Conservation (phyloP, 1,284 basidiomycete genomes). For the Cutaneotrichosporon arboriforme region DNA sequence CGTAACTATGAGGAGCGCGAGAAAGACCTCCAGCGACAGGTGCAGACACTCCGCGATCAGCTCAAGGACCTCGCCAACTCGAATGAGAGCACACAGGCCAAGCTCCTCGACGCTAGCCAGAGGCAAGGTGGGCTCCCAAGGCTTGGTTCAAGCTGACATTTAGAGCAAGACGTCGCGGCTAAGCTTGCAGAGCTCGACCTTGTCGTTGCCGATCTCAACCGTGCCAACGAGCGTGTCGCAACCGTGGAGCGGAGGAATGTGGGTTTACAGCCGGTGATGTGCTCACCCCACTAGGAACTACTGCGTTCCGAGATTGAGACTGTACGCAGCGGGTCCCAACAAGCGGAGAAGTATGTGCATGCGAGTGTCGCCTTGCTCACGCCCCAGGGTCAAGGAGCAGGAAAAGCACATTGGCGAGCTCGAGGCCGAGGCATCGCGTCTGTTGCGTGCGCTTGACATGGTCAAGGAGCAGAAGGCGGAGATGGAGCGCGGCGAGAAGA, state of each 20-base stretch:
- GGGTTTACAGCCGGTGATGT: slow-evolving; percentile 23
- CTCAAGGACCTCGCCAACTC: slow-evolving; percentile 81
- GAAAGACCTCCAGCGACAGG: slow-evolving; percentile 80
- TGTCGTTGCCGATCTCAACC: slow-evolving; percentile 83
- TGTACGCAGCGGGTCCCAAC: slow-evolving; percentile 71
- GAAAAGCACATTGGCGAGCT: slow-evolving; percentile 66
- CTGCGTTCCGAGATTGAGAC: slow-evolving; percentile 88
- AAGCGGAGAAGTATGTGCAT: slow-evolving; percentile 61
- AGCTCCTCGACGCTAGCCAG: slow-evolving; percentile 78
- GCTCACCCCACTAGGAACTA: slow-evolving; percentile 61
- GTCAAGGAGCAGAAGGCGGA: slow-evolving; percentile 61
- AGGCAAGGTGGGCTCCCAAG: slow-evolving; percentile 62
- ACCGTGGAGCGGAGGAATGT: slow-evolving; percentile 90
- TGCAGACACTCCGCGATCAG: slow-evolving; percentile 77
- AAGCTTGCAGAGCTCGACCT: slow-evolving; percentile 87
- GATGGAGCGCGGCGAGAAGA: slow-evolving; percentile 52
- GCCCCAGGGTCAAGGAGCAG: slow-evolving; percentile 60
- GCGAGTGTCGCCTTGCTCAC: neutral
- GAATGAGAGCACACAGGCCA: slow-evolving; percentile 86
- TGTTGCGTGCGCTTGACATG: slow-evolving; percentile 62
- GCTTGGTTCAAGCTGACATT: slow-evolving; percentile 8
- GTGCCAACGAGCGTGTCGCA: slow-evolving; percentile 85
- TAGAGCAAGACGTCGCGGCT: slow-evolving; percentile 82
- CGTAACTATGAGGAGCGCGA: slow-evolving; percentile 93
- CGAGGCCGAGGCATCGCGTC: slow-evolving; percentile 65